These are phyloP conservation scores for Ophiostoma novo-ulmi DNA, from an alignment of 2,329 filamentous ascomycete species.

Conservation along the genomic window DNA sequence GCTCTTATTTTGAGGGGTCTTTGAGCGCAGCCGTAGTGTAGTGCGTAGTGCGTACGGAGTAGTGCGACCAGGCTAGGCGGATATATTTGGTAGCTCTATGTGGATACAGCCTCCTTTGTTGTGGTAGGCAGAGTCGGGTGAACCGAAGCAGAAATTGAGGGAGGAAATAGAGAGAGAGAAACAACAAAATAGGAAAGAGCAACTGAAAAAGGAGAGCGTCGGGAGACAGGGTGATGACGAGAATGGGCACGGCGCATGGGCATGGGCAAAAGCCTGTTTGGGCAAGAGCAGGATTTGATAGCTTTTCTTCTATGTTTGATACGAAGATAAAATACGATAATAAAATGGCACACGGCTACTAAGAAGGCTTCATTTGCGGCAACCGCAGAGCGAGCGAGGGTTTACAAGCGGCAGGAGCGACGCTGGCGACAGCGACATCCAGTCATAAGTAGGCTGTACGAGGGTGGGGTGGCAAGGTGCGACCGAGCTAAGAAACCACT, in stretches of 20 bases:
- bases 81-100: constrained; percentile 8
- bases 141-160: background rate
- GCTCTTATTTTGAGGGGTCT: constrained; percentile 22
- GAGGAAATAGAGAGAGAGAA: background rate
- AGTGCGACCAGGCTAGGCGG: constrained; percentile 15
- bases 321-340: background rate
- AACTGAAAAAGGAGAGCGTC: background rate
- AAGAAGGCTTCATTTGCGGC: background rate
- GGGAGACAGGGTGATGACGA: constrained; percentile 10
- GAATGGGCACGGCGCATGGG: constrained; percentile 22
- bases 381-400: background rate
- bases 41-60: background rate
- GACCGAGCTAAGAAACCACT: background rate
- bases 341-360: background rate
- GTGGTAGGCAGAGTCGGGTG: constrained; percentile 7
- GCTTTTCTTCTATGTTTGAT: constrained; percentile 9
- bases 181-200: background rate
- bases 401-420: constrained; percentile 16
- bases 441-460: too few species aligned
- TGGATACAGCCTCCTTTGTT: constrained; percentile 12
- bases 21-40: background rate
- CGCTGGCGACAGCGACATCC: background rate
- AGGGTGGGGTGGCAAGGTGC: constrained; percentile 12
- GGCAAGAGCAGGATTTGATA: constrained; percentile 14
- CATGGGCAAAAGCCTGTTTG: constrained; percentile 22